phyloP scores from a whole-genome alignment of 75 land plant genomes.

The Sequoia sempervirens region DNA sequence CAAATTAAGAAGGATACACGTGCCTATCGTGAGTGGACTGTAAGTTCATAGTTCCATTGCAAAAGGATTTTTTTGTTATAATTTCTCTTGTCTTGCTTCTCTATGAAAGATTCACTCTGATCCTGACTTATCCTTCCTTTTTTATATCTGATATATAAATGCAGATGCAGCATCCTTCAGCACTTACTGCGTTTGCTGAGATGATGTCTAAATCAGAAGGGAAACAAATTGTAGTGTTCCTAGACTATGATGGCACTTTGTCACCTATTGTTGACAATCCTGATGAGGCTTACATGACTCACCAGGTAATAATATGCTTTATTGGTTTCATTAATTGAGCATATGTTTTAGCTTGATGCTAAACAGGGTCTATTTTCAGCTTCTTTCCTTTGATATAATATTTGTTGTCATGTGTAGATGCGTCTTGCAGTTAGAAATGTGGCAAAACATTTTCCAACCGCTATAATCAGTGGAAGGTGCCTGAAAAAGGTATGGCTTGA shows the following conservation, averaged over 20 bases:
- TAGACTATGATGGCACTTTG: conserved; percentile 77
- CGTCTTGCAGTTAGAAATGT: conserved; percentile 48
- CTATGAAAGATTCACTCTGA: neutral
- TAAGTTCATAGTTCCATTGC: neutral
- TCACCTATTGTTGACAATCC: conserved; percentile 79
- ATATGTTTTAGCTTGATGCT: neutral
- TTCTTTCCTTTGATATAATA: neutral
- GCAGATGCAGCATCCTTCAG: conserved; percentile 68
- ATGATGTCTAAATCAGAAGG: conserved; percentile 37
- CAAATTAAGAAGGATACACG: neutral
- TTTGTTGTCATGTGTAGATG: conserved; percentile 44
- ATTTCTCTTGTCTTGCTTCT: neutral
- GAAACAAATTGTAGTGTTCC: conserved; percentile 63
- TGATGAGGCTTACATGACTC: conserved; percentile 68
- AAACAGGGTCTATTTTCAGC: neutral
- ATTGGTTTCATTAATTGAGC: neutral
- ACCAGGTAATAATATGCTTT: conserved; percentile 25
- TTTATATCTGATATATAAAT: neutral
- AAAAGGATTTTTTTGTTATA: too few species aligned
- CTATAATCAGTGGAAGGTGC: conserved; percentile 73
- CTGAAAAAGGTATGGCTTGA: conserved; percentile 49
- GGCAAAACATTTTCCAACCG: conserved; percentile 65
- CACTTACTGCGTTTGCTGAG: conserved; percentile 42
- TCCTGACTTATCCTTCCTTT: neutral
- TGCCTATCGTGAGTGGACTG: neutral